These are phyloP conservation scores for Hemileccinum impolitum DNA, from an alignment of 768 basidiomycete genomes.

Conservation along the genomic window DNA sequence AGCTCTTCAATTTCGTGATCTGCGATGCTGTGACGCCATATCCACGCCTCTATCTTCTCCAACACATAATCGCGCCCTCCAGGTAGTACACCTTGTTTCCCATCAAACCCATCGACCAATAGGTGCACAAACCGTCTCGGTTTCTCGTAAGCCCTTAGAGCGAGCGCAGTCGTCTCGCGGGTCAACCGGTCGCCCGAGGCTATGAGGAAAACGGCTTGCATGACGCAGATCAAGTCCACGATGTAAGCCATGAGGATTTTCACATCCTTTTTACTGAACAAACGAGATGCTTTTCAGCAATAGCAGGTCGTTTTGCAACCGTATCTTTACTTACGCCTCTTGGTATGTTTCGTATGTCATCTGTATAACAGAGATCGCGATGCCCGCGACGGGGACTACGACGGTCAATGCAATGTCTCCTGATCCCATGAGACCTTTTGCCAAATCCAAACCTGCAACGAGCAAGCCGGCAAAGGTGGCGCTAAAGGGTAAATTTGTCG, in stretches of 20 bases:
- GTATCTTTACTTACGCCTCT: constrained; percentile 6
- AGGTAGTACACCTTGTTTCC: neutral
- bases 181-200: neutral
- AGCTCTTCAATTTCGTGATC: constrained; percentile 6
- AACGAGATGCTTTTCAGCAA: neutral
- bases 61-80: constrained; percentile 10
- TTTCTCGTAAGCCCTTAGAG: constrained; percentile 1
- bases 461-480: neutral
- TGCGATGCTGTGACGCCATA: constrained; percentile 11
- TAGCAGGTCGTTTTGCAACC: neutral
- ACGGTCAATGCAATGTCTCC: neutral
- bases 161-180: neutral
- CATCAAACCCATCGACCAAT: constrained; percentile 2
- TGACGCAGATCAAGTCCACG: constrained; percentile 14
- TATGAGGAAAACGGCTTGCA: constrained; percentile 12
- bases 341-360: neutral
- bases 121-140: neutral
- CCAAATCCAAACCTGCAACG: neutral
- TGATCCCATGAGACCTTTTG: neutral
- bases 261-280: constrained; percentile 3
- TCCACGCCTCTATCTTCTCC: constrained; percentile 9
- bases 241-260: constrained; percentile 14
- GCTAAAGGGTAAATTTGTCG: neutral
- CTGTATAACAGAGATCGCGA: neutral
- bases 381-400: too few relatives aligned